Evolutionary conservation across 352 stramenopile species (phyloP), one percentile per base, ranked within the genome.

Genomic region (Phytophthora ohioensis): DNA sequence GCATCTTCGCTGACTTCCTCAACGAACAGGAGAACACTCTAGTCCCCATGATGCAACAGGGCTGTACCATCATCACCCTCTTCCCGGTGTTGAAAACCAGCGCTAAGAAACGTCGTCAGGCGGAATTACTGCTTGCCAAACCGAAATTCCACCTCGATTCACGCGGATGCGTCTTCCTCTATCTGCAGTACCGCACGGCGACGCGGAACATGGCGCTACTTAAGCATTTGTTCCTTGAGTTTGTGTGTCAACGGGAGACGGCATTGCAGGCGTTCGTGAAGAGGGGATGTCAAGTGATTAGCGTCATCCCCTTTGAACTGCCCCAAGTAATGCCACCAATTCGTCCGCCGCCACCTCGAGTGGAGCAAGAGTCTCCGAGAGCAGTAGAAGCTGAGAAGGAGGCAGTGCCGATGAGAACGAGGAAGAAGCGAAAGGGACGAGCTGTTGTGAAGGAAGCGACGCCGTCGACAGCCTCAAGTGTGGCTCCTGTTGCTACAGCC

Each of bases 1-100:
- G 78, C 54, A 79, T 92, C 38, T 70, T 84, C 39, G 72, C 73
- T 60, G 84, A 91, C 31, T 91, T 80, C 51, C 66, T 90, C 56
- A 76, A 76, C 31, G 68, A 79, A 12, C 75, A 88, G 11, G 79
- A 88, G 59, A 72, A 68, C 32, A 88, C 80, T 12, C 35, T 91
- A 34, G 45, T 58, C 12, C 45, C 75, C 48, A 85, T 87, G 54
- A 69, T 85, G 60, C 60, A 75, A 17, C 49, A 73, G 0, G 66
- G 67, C 30, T 71, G 60, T 13, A 76, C 75, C 1, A 79, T 87
- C 42, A 57, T 91, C 46, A 78, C 73, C 13, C 49, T 91, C 32
- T 69, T 81, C 47, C 84, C 81, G 0, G 61, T 85, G 46, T 52
- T 67, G 2, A 30, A 70, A 32, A 48, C 32, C 2, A 73, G 66